These are phyloP conservation scores for Aleurites moluccanus DNA, from an alignment of 441 rosid genomes.

Conservation along the genomic window DNA sequence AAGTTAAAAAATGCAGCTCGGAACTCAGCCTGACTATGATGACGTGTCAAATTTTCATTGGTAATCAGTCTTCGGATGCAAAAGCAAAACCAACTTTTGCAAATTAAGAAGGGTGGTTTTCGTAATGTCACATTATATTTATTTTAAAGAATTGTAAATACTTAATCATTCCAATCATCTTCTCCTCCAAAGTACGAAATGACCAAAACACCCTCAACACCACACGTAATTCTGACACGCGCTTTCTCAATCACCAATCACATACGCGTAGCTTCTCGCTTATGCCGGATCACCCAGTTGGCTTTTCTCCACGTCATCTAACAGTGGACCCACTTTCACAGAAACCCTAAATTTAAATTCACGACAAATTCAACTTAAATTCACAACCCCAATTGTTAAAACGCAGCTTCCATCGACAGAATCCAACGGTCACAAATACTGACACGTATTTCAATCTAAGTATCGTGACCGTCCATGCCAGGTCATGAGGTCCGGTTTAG, in stretches of 20 bases:
- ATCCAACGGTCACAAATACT: slow-evolving; percentile 15
- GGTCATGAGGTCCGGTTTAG: slow-evolving; percentile 34
- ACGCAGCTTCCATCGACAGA: slow-evolving; percentile 5
- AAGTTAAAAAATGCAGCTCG: too few relatives aligned
- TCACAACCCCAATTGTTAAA: slow-evolving; percentile 31
- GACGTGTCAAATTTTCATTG: not conserved
- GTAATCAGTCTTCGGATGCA: not conserved
- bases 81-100: not conserved
- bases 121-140: not conserved
- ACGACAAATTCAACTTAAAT: slow-evolving; percentile 34
- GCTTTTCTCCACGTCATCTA: slow-evolving; percentile 44
- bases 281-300: slow-evolving; percentile 36
- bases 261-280: slow-evolving; percentile 38
- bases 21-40: not conserved
- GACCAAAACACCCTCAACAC: slow-evolving; percentile 2
- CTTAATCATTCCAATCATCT: not conserved
- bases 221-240: not conserved
- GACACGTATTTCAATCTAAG: slow-evolving; percentile 33
- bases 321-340: slow-evolving; percentile 15
- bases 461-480: slow-evolving; percentile 48
- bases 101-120: not conserved
- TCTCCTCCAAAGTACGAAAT: not conserved
- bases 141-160: not conserved
- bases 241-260: slow-evolving; percentile 28
- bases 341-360: slow-evolving; percentile 48